phyloP scores from a whole-genome alignment of 78 protist genomes.

The Protostelium mycophagum region DNA sequence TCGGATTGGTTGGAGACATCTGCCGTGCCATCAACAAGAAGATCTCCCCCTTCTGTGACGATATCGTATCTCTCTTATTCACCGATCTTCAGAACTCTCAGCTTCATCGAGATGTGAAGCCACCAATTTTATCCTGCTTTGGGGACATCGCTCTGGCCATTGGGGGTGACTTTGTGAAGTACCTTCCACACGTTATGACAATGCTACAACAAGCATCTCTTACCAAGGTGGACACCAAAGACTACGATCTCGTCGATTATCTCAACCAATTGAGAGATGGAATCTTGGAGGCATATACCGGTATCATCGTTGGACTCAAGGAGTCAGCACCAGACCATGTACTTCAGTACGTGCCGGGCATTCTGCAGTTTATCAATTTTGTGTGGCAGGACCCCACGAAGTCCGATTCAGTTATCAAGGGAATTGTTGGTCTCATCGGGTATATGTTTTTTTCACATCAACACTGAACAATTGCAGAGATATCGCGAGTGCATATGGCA shows the following conservation, averaged over 20 bases:
- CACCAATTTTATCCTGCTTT: conserved; percentile 63
- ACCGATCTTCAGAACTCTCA: conserved; percentile 12
- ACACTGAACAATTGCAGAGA: too few species aligned
- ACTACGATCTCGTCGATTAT: conserved; percentile 52
- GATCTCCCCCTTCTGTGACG: conserved; percentile 31
- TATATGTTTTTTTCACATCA: too few species aligned
- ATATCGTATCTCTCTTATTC: conserved; percentile 46
- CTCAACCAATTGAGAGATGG: conserved; percentile 62
- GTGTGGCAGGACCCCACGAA: background rate
- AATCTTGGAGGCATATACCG: conserved; percentile 75
- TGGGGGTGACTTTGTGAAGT: conserved; percentile 45
- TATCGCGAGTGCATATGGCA: too few species aligned
- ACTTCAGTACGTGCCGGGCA: background rate
- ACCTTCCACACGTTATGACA: conserved; percentile 40
- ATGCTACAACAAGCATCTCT: conserved; percentile 41
- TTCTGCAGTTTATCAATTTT: background rate
- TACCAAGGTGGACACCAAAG: conserved; percentile 6
- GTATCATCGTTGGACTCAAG: conserved; percentile 77
- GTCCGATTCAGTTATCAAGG: background rate
- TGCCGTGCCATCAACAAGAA: conserved; percentile 63
- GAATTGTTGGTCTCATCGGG: background rate
- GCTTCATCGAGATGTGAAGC: conserved; percentile 67
- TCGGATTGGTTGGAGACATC: conserved; percentile 80
- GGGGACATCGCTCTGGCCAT: conserved; percentile 90
- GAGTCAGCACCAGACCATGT: background rate